phyloP scores from a whole-genome alignment of 345 rosid species.

The Theobroma cacao region DNA sequence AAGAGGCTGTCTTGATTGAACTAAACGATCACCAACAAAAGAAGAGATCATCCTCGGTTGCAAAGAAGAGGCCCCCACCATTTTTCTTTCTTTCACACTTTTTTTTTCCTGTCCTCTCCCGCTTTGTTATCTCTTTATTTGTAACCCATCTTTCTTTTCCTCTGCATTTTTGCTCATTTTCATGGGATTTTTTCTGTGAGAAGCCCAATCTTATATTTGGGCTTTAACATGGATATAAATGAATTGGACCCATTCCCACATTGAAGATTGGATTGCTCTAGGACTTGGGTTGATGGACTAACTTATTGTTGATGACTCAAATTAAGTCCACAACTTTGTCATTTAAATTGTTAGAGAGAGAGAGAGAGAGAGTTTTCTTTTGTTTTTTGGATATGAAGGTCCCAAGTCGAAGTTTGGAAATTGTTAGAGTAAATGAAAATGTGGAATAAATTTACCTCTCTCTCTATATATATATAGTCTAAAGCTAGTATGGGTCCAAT shows the following conservation, averaged over 20 bases:
- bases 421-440: no score
- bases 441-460: no score
- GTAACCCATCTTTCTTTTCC: not conserved
- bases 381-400: no score
- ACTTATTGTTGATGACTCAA: no score
- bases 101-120: not conserved
- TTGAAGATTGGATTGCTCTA: not conserved
- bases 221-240: not conserved
- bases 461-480: no score
- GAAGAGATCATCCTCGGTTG: conserved; percentile 67
- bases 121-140: conserved; percentile 24
- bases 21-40: conserved; percentile 44
- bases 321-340: no score
- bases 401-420: not conserved
- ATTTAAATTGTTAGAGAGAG: no score
- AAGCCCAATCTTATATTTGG: not conserved
- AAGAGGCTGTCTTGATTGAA: conserved; percentile 51
- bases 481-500: no score
- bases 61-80: conserved; percentile 59
- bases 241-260: not conserved
- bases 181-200: not conserved
- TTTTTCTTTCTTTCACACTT: conserved; percentile 16
- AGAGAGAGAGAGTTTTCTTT: no score
- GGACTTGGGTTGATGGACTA: not conserved
- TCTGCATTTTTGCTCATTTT: not conserved